Percentiles rank a stretch among this genome's conserved stretches.
Evolutionary conservation across 2,329 filamentous ascomycete genomes (phyloP).

Genomic region (Diaporthe ilicicola): DNA sequence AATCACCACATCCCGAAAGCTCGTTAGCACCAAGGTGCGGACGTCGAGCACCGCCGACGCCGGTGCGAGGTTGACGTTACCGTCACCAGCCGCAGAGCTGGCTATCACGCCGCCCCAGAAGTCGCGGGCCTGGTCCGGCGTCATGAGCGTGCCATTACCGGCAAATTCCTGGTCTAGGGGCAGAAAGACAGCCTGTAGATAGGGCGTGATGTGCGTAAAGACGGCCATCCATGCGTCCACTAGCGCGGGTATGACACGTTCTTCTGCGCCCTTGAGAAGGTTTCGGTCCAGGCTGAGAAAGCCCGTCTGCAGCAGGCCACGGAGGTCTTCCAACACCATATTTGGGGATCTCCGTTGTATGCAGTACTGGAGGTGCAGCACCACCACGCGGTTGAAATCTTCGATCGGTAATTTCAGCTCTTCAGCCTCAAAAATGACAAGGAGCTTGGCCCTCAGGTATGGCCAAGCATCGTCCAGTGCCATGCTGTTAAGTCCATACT

Average conservation of each 20-base stretch:
- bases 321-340: slow-evolving; percentile 77
- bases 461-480: slow-evolving; percentile 84
- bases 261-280: slow-evolving; percentile 80
- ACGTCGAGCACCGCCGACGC: slow-evolving; percentile 76
- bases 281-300: slow-evolving; percentile 89
- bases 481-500: slow-evolving; percentile 75
- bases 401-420: slow-evolving; percentile 82
- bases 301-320: slow-evolving; percentile 79
- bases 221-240: slow-evolving; percentile 96
- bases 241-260: slow-evolving; percentile 86
- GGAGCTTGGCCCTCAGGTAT: slow-evolving; percentile 76
- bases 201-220: slow-evolving; percentile 89
- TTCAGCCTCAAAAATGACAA: slow-evolving; percentile 84
- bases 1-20: slow-evolving; percentile 89
- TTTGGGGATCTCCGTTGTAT: slow-evolving; percentile 77
- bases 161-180: slow-evolving; percentile 94
- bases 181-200: slow-evolving; percentile 93
- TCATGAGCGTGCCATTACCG: slow-evolving; percentile 82
- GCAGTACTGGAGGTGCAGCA: slow-evolving; percentile 79
- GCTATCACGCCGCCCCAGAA: slow-evolving; percentile 83
- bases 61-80: slow-evolving; percentile 52
- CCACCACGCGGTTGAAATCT: slow-evolving; percentile 83
- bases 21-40: slow-evolving; percentile 84
- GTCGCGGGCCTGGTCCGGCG: slow-evolving; percentile 79
- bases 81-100: slow-evolving; percentile 37